Evolutionary conservation across 805 yeast species (phyloP).

Genomic region (Vanderwaltozyma polyspora): DNA sequence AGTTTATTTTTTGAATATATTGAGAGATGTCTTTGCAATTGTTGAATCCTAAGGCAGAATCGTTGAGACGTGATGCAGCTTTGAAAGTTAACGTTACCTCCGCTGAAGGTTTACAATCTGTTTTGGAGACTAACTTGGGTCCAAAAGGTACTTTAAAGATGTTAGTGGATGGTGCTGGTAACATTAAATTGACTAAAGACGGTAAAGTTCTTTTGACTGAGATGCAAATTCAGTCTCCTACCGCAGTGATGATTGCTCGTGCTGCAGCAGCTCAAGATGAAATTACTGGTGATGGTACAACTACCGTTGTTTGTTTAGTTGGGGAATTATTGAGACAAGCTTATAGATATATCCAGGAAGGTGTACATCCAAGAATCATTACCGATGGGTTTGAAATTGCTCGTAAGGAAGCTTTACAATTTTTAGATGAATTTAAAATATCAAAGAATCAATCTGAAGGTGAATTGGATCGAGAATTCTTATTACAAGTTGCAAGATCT

Average conservation of each 20-base stretch:
- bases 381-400: slow-evolving; percentile 94
- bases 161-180: slow-evolving; percentile 94
- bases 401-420: slow-evolving; percentile 60
- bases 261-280: slow-evolving; percentile 99
- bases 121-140: slow-evolving; percentile 82
- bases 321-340: slow-evolving; percentile 94
- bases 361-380: slow-evolving; percentile 88
- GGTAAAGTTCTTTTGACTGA: slow-evolving; percentile 89
- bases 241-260: slow-evolving; percentile 85
- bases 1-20: too few species aligned
- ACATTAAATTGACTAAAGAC: slow-evolving; percentile 90
- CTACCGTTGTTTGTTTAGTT: slow-evolving; percentile 86
- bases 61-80: slow-evolving; percentile 91
- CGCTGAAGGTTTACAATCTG: slow-evolving; percentile 93
- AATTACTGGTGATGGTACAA: slow-evolving; percentile 98
- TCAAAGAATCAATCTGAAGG: slow-evolving; percentile 26
- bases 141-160: slow-evolving; percentile 95
- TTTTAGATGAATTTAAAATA: slow-evolving; percentile 54
- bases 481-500: slow-evolving; percentile 84
- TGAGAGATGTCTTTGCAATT: slow-evolving; percentile 75
- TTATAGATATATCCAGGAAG: slow-evolving; percentile 81
- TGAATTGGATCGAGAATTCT: slow-evolving; percentile 70
- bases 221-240: slow-evolving; percentile 93
- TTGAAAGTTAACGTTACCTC: slow-evolving; percentile 90
- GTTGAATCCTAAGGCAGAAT: slow-evolving; percentile 94